A percentile compares a stretch with the other conserved stretches of the same genome.
phyloP scores from a whole-genome alignment of 768 basidiomycete genomes.

The Naganishia friedmannii region DNA sequence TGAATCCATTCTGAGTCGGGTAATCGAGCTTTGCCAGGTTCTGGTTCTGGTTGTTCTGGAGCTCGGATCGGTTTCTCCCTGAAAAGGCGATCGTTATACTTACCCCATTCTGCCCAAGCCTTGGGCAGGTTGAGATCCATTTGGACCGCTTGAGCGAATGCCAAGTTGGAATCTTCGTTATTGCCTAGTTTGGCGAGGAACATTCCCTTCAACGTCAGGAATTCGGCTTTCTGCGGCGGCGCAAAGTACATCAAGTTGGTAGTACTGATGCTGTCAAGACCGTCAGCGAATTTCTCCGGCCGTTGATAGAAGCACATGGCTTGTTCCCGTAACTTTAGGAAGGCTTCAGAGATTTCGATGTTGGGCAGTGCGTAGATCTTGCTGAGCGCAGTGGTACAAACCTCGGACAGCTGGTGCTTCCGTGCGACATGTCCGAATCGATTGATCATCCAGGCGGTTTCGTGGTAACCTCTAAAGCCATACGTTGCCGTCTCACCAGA shows the following conservation, averaged over 20 bases:
- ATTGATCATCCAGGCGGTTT: constrained; percentile 99
- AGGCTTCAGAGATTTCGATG: constrained; percentile 99
- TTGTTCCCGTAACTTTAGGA: constrained; percentile 96
- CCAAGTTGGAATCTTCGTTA: constrained; percentile 81
- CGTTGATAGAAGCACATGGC: constrained; percentile 97
- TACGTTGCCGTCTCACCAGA: constrained; percentile 57
- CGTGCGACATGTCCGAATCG: constrained; percentile 97
- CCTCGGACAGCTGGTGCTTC: constrained; percentile 92
- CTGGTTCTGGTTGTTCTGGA: constrained; percentile 43
- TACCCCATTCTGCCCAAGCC: constrained; percentile 98
- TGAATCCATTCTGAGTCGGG: constrained; percentile 44
- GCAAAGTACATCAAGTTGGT: constrained; percentile 99
- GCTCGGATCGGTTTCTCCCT: constrained; percentile 64
- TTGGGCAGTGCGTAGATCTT: constrained; percentile 99
- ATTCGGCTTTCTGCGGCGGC: constrained; percentile 89
- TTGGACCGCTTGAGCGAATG: constrained; percentile 93
- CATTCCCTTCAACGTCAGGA: constrained; percentile 97
- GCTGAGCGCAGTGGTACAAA: constrained; percentile 87
- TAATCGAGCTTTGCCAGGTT: constrained; percentile 44
- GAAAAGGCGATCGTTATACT: constrained; percentile 88
- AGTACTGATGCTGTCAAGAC: constrained; percentile 97
- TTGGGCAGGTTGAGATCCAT: constrained; percentile 92
- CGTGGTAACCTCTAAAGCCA: constrained; percentile 94
- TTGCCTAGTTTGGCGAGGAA: constrained; percentile 85
- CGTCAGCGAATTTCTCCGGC: constrained; percentile 85